These are phyloP conservation scores for Microcos paniculata DNA, from an alignment of 345 rosid species.

Conservation along the genomic window DNA sequence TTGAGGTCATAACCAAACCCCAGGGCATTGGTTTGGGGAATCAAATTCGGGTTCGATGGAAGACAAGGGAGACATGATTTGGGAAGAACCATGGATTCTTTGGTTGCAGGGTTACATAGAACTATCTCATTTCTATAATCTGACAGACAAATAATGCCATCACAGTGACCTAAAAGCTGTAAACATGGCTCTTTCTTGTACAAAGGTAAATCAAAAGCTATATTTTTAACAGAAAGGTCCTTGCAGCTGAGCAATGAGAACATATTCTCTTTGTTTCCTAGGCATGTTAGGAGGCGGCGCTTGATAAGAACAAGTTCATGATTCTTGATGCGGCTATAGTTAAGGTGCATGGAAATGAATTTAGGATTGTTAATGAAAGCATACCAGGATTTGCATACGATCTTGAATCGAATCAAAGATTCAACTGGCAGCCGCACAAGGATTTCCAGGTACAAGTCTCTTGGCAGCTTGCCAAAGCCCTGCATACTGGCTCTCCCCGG, in stretches of 20 bases:
- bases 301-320: background rate
- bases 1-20: background rate
- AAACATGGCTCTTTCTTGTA: background rate
- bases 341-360: background rate
- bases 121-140: background rate
- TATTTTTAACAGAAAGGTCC: background rate
- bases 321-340: background rate
- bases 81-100: background rate
- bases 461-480: background rate
- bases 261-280: background rate
- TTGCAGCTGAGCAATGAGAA: background rate
- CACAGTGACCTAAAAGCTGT: background rate
- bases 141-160: background rate
- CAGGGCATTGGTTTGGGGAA: background rate
- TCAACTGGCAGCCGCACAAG: background rate
- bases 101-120: background rate
- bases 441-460: background rate
- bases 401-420: background rate
- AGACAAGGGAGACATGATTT: background rate
- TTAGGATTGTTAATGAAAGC: background rate
- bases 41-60: background rate
- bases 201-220: background rate
- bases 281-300: background rate
- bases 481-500: background rate
- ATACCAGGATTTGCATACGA: background rate